Base-by-base conservation (phyloP, 768 basidiomycete species). In the Boletus edulis region DNA sequence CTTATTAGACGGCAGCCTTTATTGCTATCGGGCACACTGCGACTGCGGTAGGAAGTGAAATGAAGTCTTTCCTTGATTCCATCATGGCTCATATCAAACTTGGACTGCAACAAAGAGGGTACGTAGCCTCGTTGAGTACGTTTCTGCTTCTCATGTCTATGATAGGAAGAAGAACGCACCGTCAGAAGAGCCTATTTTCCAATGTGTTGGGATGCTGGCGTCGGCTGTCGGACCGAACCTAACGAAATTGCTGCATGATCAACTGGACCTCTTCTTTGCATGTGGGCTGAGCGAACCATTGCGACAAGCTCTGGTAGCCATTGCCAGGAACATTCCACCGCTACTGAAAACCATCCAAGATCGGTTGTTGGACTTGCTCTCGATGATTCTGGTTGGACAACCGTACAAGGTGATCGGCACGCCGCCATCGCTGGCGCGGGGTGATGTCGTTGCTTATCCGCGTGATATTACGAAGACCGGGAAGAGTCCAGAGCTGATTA, bases 1-100 rank as follows among this genome's bases (percentile, higher is more conserved):
- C 49, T 59, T 34, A 60, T 14, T 17, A 17, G 24, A 44, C 39
- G 14, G 6, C 57, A 94, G 95, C 95, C 3, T 98, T 98, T 69
- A 87, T 94, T 61, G 95, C 97, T 3, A 94, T 99, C 58, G 97
- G 97, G 0, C 93, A 97, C 64, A 91, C 96, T 47, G 94, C 97
- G 2, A 84, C 85, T 41, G 89, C 91, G 46, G 91, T 98, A 20
- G 87, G 87, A 44, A 90, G 93, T 58, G 93, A 96, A 57, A 97
- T 98, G 91, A 94, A 95, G 65, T 87, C 87, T 0, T 99, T 97
- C 71, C 80, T 98, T 24, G 96, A 98, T 56, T 83, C 87, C 5
- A 90, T 97, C 55, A 92, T 98, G 83, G 67, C 75, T 51, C 87
- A 91, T 51, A 89, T 98, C 65, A 97, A 96, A 70, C 79, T 84